phyloP scores from a whole-genome alignment of 1,284 basidiomycete species.

The Ceratobasidium sp. region DNA sequence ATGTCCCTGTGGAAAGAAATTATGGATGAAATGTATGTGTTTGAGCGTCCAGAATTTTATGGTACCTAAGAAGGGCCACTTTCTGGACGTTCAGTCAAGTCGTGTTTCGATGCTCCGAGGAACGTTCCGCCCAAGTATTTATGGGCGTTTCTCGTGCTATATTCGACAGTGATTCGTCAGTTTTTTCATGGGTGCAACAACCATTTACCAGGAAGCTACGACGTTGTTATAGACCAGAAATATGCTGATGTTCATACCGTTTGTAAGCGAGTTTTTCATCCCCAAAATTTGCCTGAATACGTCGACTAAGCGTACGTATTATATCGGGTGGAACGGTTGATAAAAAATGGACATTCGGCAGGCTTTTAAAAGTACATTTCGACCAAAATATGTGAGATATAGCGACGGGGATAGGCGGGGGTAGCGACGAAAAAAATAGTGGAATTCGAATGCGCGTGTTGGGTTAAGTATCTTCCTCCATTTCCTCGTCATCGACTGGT shows the following conservation, averaged over 20 bases:
- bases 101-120: background rate
- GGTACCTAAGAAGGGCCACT: background rate
- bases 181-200: background rate
- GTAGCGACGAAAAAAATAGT: background rate
- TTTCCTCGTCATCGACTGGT: background rate
- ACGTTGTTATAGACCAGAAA: background rate
- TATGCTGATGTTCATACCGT: background rate
- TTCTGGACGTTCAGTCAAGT: background rate
- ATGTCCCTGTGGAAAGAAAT: no score
- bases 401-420: background rate
- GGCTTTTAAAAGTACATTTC: background rate
- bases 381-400: background rate
- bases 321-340: background rate
- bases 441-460: no score
- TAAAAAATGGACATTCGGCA: background rate
- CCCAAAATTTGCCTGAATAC: background rate
- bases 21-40: background rate
- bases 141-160: background rate
- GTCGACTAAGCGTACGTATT: background rate
- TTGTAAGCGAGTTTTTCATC: background rate
- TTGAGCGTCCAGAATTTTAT: no score
- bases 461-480: background rate
- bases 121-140: background rate
- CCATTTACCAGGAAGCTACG: background rate
- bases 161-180: background rate